Percentiles rank a stretch among this genome's conserved stretches.
Evolutionary conservation across 352 stramenopile species (phyloP).

Genomic region (Phytophthora agathidicida): DNA sequence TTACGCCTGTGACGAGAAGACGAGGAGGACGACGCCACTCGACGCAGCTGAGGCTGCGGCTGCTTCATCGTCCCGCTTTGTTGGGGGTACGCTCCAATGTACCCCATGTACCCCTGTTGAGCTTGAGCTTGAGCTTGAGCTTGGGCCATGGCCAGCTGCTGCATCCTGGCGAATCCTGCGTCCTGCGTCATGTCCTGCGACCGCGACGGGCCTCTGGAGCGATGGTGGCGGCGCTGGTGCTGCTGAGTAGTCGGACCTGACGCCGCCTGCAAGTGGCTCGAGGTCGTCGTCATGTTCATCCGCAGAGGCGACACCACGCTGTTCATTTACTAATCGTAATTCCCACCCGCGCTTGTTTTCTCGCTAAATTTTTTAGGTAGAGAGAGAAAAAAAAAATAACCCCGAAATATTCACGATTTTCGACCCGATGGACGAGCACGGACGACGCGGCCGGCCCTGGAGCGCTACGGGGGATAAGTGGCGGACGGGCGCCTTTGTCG

Average conservation of each 20-base stretch:
- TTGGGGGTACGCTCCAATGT: conserved; percentile 14
- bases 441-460: too few relatives aligned
- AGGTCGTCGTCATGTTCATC: conserved; percentile 42
- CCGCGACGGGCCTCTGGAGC: conserved; percentile 2
- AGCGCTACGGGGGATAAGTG: too few relatives aligned
- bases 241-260: conserved; percentile 4
- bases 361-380: not conserved
- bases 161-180: conserved; percentile 17
- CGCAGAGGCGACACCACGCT: conserved; percentile 43
- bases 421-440: too few relatives aligned
- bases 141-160: conserved; percentile 32
- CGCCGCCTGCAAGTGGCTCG: conserved; percentile 14
- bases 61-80: conserved; percentile 20
- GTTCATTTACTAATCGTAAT: conserved; percentile 41
- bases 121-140: too few relatives aligned
- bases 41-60: conserved; percentile 3
- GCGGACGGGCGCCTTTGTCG: too few relatives aligned
- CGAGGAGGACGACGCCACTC: not conserved
- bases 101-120: conserved; percentile 37
- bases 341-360: too few relatives aligned
- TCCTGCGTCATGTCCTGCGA: conserved; percentile 23
- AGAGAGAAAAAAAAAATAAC: conserved; percentile 7
- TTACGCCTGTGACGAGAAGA: conserved; percentile 5
- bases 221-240: conserved; percentile 19
- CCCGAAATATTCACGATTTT: not conserved